phyloP scores from a whole-genome alignment of 352 stramenopile genomes.

The Pythium dissotocum region DNA sequence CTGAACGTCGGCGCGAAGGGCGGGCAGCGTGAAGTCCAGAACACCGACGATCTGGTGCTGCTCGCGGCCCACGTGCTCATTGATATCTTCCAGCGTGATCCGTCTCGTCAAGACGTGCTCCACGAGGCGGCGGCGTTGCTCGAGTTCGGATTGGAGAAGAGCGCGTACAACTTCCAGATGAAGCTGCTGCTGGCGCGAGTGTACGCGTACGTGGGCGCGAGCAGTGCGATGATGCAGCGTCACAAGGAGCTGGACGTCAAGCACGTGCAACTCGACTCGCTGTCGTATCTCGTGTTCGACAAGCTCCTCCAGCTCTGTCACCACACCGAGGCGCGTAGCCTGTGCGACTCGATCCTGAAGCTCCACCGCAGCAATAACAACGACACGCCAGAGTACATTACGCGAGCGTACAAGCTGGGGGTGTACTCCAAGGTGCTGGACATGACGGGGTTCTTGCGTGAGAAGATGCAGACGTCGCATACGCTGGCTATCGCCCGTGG shows the following conservation, averaged over 20 bases:
- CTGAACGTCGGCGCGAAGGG: constrained; percentile 70
- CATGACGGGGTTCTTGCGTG: constrained; percentile 77
- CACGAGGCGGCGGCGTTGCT: constrained; percentile 58
- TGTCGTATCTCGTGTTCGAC: constrained; percentile 84
- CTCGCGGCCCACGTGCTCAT: constrained; percentile 71
- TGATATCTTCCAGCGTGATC: constrained; percentile 60
- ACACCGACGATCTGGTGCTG: constrained; percentile 80
- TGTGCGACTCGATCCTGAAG: constrained; percentile 48
- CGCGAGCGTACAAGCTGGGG: constrained; percentile 73
- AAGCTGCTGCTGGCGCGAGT: constrained; percentile 82
- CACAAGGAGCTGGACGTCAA: constrained; percentile 84
- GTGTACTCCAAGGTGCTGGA: constrained; percentile 86
- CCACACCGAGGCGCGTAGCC: constrained; percentile 49
- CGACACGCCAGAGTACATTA: constrained; percentile 83
- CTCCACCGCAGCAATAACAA: constrained; percentile 57
- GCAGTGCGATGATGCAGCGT: constrained; percentile 58
- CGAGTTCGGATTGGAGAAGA: constrained; percentile 76
- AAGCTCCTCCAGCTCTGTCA: constrained; percentile 70
- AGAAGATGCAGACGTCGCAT: constrained; percentile 77
- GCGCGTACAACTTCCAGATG: constrained; percentile 91
- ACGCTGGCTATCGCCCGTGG: constrained; percentile 65
- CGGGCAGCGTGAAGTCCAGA: constrained; percentile 82
- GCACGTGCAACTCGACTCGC: constrained; percentile 84
- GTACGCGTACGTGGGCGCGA: constrained; percentile 74
- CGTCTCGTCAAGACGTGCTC: constrained; percentile 36